These are phyloP conservation scores for Paracoccidioides lutzii DNA, from an alignment of 2,329 filamentous ascomycete species.

Conservation along the genomic window DNA sequence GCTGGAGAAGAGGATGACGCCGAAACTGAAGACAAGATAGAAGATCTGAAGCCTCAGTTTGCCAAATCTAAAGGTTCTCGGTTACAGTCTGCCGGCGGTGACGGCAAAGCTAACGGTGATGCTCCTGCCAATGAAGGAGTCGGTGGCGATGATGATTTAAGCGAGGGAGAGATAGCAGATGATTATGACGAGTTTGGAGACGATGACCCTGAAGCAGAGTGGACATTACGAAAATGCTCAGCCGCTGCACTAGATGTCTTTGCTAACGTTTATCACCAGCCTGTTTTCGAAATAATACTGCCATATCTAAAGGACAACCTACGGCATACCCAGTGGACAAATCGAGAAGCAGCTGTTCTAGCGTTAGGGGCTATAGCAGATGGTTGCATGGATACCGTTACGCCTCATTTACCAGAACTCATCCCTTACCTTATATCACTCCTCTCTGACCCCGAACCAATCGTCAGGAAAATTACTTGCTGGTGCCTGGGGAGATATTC, in stretches of 20 bases:
- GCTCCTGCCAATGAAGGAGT: constrained; percentile 39
- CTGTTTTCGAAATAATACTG: constrained; percentile 82
- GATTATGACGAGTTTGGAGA: constrained; percentile 53
- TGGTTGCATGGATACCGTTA: constrained; percentile 80
- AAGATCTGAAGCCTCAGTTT: constrained; percentile 89
- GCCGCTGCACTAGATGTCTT: constrained; percentile 91
- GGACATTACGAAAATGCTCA: constrained; percentile 94
- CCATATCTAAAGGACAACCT: constrained; percentile 87
- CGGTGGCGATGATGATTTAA: constrained; percentile 59
- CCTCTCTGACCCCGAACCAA: constrained; percentile 70
- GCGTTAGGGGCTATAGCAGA: constrained; percentile 90
- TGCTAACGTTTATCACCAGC: constrained; percentile 73
- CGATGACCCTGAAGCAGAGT: constrained; percentile 73
- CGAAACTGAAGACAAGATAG: constrained; percentile 73
- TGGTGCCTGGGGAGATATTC: constrained; percentile 95
- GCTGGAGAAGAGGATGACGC: constrained; percentile 80
- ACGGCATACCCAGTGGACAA: constrained; percentile 77
- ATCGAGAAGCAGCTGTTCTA: constrained; percentile 85
- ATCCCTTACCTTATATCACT: constrained; percentile 82
- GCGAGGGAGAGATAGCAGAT: constrained; percentile 72
- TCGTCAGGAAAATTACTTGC: constrained; percentile 92
- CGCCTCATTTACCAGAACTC: constrained; percentile 78
- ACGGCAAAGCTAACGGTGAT: constrained; percentile 27
- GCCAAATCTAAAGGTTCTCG: constrained; percentile 56
- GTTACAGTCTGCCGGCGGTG: constrained; percentile 36